A percentile compares a stretch with the other conserved stretches of the same genome.
Evolutionary conservation across 2,329 filamentous ascomycete genomes (phyloP).

Genomic region (Hymenoscyphus albidus): DNA sequence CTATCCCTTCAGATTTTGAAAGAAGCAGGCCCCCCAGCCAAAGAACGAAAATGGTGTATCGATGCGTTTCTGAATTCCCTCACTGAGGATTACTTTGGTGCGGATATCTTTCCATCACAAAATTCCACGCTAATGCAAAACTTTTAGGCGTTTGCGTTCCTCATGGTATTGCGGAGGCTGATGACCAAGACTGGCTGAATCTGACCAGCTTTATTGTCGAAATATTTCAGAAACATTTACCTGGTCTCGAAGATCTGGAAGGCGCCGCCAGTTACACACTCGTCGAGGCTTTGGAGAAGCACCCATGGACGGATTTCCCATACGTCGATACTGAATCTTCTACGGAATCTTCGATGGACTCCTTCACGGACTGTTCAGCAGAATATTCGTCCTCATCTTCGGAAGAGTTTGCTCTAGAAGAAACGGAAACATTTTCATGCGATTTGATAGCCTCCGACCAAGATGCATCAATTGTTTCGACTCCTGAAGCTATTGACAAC

Average conservation of each 20-base stretch:
- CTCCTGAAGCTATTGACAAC: not conserved
- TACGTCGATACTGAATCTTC: not conserved
- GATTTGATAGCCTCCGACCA: not conserved
- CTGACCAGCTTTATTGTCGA: not conserved
- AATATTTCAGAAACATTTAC: not conserved
- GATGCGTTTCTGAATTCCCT: too few species aligned
- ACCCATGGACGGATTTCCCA: not conserved
- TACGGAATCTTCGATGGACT: not conserved
- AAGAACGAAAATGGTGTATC: too few species aligned
- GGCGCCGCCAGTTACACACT: not conserved
- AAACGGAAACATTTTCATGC: not conserved
- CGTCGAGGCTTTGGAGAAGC: not conserved
- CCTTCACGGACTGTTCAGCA: not conserved
- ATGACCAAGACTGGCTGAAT: not conserved
- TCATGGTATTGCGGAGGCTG: not conserved
- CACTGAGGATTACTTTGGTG: too few species aligned
- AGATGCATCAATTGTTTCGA: not conserved
- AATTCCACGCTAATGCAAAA: not conserved
- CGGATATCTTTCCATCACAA: not conserved
- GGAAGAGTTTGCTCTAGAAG: too few species aligned
- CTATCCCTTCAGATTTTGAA: not conserved
- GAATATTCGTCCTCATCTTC: too few species aligned
- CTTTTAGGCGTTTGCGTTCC: not conserved
- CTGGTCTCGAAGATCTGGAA: not conserved
- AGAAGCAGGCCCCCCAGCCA: too few species aligned